Evolutionary conservation across 805 yeast species (phyloP), one percentile per base, ranked within the genome.

Genomic region (Tetrapisispora namnaoensis): DNA sequence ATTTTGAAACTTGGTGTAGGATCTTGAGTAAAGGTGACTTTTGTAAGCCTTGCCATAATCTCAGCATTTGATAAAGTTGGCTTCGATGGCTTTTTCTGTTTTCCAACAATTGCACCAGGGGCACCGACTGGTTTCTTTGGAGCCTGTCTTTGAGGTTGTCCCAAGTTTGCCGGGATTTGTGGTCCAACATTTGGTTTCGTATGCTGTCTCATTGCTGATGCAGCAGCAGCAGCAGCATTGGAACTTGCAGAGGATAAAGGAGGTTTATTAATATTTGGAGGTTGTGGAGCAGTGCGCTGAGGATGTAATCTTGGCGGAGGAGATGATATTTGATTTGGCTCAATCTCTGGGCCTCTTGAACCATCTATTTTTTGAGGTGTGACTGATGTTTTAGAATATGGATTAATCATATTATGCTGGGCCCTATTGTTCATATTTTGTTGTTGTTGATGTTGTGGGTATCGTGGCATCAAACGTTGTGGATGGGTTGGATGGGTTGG

Each of bases 41-140:
- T 78, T 51, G 83, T 78, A 55, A 93, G 72, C 59, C 84, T 86
- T 37, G 84, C 80, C 76, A 91, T 77, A 22, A 88, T 76, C 69
- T 91, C 96, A 42, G 86, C 80, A 57, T 91, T 96, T n/a, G 86
- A 82, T 78, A 89, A 72, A 16, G 80, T 79, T 69, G 54, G 80
- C 70, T 60, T 86, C 66, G 60, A 72, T 71, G 61, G 79, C 79
- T 56, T 70, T 71, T 54, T 67, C 54, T 56, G 67, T 53, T 63
- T 70, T 49, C 60, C 64, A 3, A 63, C 65, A 24, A 59, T 60
- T 48, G 61, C 52, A 45, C 56, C 55, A 13, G 54, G 55, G 14
- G 50, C 57, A 8, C 51, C 17, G 3, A 36, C 39, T 57, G 57
- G 67, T 51, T 59, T 57, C 54, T 62, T 68, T 49, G 67, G 67